phyloP scores from a whole-genome alignment of 2,329 filamentous ascomycete genomes.

The Ascochyta clinopodiicola region DNA sequence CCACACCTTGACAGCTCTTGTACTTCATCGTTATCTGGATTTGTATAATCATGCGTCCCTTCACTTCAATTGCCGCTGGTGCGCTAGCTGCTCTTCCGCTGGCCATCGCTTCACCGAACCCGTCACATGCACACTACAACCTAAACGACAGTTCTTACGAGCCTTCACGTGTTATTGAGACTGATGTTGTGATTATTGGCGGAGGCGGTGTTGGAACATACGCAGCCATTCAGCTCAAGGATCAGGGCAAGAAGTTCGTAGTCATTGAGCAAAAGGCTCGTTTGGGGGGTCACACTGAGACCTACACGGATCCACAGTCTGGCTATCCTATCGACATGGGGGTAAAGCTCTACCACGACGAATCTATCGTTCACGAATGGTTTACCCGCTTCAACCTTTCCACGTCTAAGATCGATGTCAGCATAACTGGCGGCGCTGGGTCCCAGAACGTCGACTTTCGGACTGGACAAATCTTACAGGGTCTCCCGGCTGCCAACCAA shows the following conservation, averaged over 20 bases:
- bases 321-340: constrained; percentile 44
- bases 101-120: neutral
- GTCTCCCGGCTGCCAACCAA: neutral
- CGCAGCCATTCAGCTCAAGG: constrained; percentile 50
- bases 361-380: constrained; percentile 44
- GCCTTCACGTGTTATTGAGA: constrained; percentile 2
- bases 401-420: neutral
- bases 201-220: constrained; percentile 52
- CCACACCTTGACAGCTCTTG: too few species aligned
- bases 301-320: constrained; percentile 50
- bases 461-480: constrained; percentile 26
- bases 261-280: constrained; percentile 48
- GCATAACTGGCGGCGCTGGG: neutral
- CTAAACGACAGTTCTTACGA: neutral
- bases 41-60: neutral
- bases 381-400: constrained; percentile 26
- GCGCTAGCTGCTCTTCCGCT: constrained; percentile 6
- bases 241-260: constrained; percentile 47
- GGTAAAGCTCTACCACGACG: constrained; percentile 49
- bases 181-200: constrained; percentile 49
- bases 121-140: neutral
- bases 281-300: constrained; percentile 59
- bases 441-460: constrained; percentile 38
- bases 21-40: neutral
- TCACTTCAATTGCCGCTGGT: neutral